phyloP scores from a whole-genome alignment of 169 alveolate genomes.

The Eimeria brunetti region DNA sequence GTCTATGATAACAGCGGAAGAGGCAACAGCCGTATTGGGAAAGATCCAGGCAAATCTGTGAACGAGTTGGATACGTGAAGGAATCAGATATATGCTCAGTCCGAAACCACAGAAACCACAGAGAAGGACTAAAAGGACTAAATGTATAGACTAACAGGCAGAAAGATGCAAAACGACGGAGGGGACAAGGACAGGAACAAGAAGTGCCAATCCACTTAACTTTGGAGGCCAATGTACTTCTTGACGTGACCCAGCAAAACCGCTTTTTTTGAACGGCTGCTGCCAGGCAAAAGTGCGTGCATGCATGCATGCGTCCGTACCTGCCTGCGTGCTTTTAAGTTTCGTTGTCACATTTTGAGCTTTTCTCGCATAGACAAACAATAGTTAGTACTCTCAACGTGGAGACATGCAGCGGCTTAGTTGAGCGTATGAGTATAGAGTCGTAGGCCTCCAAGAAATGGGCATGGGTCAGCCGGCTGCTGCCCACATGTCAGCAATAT shows the following conservation, averaged over 20 bases:
- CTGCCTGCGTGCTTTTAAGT: background rate
- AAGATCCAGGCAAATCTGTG: constrained; percentile 58
- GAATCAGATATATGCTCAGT: background rate
- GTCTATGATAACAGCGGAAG: constrained; percentile 43
- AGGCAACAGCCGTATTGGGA: constrained; percentile 46
- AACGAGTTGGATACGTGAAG: background rate
- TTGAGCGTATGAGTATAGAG: background rate
- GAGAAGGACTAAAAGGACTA: background rate
- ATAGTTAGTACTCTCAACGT: background rate
- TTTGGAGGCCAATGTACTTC: background rate
- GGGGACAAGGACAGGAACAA: background rate
- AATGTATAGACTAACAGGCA: no score
- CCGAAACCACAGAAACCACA: no score
- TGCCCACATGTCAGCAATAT: background rate
- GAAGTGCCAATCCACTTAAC: background rate
- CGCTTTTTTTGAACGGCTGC: no score
- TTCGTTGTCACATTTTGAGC: background rate
- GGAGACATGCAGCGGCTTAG: background rate
- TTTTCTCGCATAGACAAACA: background rate
- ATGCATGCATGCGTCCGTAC: background rate
- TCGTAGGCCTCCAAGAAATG: background rate
- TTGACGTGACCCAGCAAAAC: background rate
- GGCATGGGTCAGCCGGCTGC: background rate
- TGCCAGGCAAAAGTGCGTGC: no score
- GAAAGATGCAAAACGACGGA: no score